A percentile compares a stretch with the other conserved stretches of the same genome.
Conservation (phyloP, 129 eudicot genomes). For the Mikania micrantha region DNA sequence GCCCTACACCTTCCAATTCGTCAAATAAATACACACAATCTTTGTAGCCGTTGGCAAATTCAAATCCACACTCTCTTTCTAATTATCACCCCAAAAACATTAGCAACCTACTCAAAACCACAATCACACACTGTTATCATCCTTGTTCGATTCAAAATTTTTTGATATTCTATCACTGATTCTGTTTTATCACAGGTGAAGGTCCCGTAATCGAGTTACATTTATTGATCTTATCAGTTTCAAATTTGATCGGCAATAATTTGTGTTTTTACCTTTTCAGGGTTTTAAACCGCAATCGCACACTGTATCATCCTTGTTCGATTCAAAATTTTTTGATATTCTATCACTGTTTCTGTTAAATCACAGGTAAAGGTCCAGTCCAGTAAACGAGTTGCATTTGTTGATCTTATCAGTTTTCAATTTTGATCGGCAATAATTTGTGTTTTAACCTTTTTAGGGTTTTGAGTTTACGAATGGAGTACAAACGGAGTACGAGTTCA, state of each 20-base stretch:
- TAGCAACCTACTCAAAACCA: conserved; percentile 9
- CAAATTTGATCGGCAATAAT: not conserved
- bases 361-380: conserved; percentile 8
- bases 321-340: not conserved
- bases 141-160: not conserved
- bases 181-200: conserved; percentile 9
- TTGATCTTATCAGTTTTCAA: not conserved
- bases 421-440: not conserved
- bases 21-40: conserved; percentile 13
- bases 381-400: not conserved
- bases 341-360: not conserved
- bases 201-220: not conserved
- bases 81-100: not conserved
- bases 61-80: not conserved
- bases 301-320: too few species aligned
- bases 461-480: conserved; percentile 15
- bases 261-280: not conserved
- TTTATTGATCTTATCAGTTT: not conserved
- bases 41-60: conserved; percentile 28
- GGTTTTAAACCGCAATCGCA: conserved; percentile 2
- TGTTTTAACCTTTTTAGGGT: conserved; percentile 8
- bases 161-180: not conserved
- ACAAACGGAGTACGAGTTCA: conserved; percentile 28
- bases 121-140: too few species aligned
- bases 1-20: not conserved